These are phyloP conservation scores for Tolypocladium paradoxum DNA, from an alignment of 2,329 filamentous ascomycete species.

Conservation along the genomic window DNA sequence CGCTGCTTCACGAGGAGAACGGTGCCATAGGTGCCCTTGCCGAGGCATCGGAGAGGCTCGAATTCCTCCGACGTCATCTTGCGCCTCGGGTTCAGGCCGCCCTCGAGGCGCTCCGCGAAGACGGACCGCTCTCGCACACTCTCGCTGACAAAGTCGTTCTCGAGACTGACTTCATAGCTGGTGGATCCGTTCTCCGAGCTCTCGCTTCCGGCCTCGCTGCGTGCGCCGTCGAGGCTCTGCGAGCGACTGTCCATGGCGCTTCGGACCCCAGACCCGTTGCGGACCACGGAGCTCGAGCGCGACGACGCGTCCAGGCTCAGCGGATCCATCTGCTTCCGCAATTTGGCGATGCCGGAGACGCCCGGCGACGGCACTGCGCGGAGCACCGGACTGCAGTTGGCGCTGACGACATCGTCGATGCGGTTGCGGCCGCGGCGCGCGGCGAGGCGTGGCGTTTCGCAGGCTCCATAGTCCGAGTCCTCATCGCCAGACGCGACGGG, in stretches of 20 bases:
- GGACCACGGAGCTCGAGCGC: slow-evolving; percentile 45
- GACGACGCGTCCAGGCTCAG: slow-evolving; percentile 53
- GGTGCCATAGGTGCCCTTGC: slow-evolving; percentile 92
- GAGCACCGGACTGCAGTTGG: slow-evolving; percentile 52
- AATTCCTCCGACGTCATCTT: slow-evolving; percentile 94
- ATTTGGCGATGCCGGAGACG: slow-evolving; percentile 66
- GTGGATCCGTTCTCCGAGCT: slow-evolving; percentile 58
- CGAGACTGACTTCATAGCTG: slow-evolving; percentile 76
- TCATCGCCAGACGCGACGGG: slow-evolving; percentile 46
- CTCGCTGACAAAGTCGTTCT: slow-evolving; percentile 74
- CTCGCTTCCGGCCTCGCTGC: slow-evolving; percentile 41
- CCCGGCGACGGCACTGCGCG: slow-evolving; percentile 41
- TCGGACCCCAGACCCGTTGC: slow-evolving; percentile 35
- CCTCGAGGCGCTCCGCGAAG: slow-evolving; percentile 38
- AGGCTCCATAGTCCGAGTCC: slow-evolving; percentile 39
- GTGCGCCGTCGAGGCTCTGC: slow-evolving; percentile 44
- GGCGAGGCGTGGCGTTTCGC: slow-evolving; percentile 25
- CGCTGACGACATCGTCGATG: slow-evolving; percentile 48
- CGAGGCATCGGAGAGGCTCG: slow-evolving; percentile 79
- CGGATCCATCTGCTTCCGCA: slow-evolving; percentile 73
- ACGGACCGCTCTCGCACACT: slow-evolving; percentile 36
- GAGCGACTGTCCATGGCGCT: slow-evolving; percentile 45
- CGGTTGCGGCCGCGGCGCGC: slow-evolving; percentile 28
- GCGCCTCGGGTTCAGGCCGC: slow-evolving; percentile 44
- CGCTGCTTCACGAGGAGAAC: slow-evolving; percentile 88